phyloP scores from a whole-genome alignment of 2,329 filamentous ascomycete genomes.

The Nectriaceae sp. region DNA sequence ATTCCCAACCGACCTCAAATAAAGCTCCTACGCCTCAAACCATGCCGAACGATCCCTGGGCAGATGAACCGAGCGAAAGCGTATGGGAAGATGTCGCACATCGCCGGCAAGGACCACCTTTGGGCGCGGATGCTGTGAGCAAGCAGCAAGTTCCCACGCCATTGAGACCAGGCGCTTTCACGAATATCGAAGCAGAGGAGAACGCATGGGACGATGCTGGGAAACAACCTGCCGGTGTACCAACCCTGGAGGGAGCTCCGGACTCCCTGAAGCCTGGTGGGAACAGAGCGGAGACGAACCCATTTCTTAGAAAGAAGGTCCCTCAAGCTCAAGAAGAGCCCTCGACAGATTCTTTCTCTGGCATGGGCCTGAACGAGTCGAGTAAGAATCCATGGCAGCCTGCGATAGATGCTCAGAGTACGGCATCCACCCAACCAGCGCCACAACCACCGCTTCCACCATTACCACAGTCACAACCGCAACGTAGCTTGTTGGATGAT shows the following conservation, averaged over 20 bases:
- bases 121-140: slow-evolving; percentile 1
- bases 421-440: slow-evolving; percentile 2
- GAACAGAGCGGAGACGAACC: slow-evolving; percentile 49
- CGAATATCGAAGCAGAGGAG: slow-evolving; percentile 26
- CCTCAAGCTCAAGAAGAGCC: slow-evolving; percentile 27
- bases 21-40: background rate
- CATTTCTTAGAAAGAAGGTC: slow-evolving; percentile 53
- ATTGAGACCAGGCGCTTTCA: slow-evolving; percentile 33
- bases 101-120: slow-evolving; percentile 13
- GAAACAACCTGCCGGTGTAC: slow-evolving; percentile 12
- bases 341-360: slow-evolving; percentile 42
- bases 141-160: slow-evolving; percentile 30
- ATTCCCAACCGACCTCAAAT: slow-evolving; percentile 8
- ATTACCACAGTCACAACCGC: slow-evolving; percentile 11
- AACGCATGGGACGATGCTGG: slow-evolving; percentile 34
- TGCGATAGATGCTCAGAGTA: slow-evolving; percentile 22
- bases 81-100: slow-evolving; percentile 26
- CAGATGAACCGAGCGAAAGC: slow-evolving; percentile 20
- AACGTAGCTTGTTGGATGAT: slow-evolving; percentile 24
- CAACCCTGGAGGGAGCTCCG: slow-evolving; percentile 28
- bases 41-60: slow-evolving; percentile 28
- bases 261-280: slow-evolving; percentile 35
- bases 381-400: slow-evolving; percentile 40
- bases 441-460: slow-evolving; percentile 2
- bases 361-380: slow-evolving; percentile 44